Percentiles rank a stretch among this genome's conserved stretches.
phyloP scores from a whole-genome alignment of 73 alveolate genomes.

The Blepharisma japonicum region DNA sequence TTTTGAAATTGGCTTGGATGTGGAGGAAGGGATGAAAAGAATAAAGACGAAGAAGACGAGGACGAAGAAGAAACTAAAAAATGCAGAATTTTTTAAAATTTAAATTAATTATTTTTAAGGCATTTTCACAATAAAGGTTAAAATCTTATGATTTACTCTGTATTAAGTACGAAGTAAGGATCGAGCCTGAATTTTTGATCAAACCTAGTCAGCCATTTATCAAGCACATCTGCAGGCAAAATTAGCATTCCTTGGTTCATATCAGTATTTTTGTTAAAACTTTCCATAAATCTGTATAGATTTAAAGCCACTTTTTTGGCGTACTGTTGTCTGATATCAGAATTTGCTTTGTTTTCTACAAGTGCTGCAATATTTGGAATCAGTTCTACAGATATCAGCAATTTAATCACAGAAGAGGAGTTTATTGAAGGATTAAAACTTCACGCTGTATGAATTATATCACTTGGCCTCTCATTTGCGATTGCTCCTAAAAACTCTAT shows the following conservation, averaged over 20 bases:
- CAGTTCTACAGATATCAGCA: constrained; percentile 80
- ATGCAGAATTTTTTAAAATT: too few relatives aligned
- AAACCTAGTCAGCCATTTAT: constrained; percentile 84
- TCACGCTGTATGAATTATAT: constrained; percentile 92
- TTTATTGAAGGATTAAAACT: constrained; percentile 83
- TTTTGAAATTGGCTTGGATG: too few relatives aligned
- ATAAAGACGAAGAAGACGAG: too few relatives aligned
- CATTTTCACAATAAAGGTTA: too few relatives aligned
- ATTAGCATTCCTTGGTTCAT: constrained; percentile 56
- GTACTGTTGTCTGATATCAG: constrained; percentile 73
- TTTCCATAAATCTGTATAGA: constrained; percentile 79
- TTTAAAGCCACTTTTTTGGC: constrained; percentile 88
- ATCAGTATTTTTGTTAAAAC: constrained; percentile 61
- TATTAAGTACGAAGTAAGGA: constrained; percentile 88
- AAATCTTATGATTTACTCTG: constrained; percentile 44
- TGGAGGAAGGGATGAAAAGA: too few relatives aligned
- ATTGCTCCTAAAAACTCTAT: constrained; percentile 91
- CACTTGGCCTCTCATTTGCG: constrained; percentile 92
- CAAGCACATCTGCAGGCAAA: constrained; percentile 80
- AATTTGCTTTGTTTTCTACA: constrained; percentile 68
- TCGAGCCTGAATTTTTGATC: constrained; percentile 81
- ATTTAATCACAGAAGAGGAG: constrained; percentile 56
- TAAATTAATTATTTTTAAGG: too few relatives aligned
- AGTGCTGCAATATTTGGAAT: constrained; percentile 63
- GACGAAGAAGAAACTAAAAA: too few relatives aligned